Percentiles rank a stretch among this genome's conserved stretches.
These are phyloP conservation scores for Thelonectria blattea DNA, from an alignment of 2,329 filamentous ascomycete genomes.

Conservation along the genomic window DNA sequence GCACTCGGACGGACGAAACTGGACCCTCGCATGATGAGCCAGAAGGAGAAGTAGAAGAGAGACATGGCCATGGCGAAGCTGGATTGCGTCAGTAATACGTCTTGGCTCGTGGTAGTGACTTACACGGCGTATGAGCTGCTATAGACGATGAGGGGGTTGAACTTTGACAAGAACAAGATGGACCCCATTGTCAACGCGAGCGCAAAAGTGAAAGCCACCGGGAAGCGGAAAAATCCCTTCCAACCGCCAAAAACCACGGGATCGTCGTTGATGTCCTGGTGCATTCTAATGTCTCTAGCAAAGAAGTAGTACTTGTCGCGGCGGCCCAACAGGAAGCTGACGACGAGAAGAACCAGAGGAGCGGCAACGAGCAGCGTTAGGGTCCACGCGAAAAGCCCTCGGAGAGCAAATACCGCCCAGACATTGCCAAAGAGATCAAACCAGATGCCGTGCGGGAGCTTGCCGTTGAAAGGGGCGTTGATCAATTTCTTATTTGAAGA, in stretches of 20 bases:
- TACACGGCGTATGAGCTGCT: conserved; percentile 82
- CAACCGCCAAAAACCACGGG: conserved; percentile 73
- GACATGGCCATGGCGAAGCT: conserved; percentile 85
- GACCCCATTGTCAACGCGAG: conserved; percentile 72
- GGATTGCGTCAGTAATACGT: conserved; percentile 25
- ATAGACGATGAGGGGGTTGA: conserved; percentile 92
- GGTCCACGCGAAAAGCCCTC: conserved; percentile 87
- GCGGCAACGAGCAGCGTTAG: conserved; percentile 81
- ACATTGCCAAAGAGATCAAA: conserved; percentile 86
- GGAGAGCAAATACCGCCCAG: conserved; percentile 80
- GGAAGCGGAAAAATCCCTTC: conserved; percentile 84
- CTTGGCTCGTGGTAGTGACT: conserved; percentile 33
- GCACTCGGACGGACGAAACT: conserved; percentile 84
- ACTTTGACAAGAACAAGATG: conserved; percentile 76
- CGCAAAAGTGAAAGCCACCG: conserved; percentile 73
- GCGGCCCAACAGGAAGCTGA: conserved; percentile 72
- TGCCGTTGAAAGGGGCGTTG: conserved; percentile 68
- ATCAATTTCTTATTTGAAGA: conserved; percentile 51
- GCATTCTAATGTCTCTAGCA: conserved; percentile 62
- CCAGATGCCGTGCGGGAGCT: conserved; percentile 78
- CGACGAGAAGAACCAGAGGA: conserved; percentile 72
- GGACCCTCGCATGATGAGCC: conserved; percentile 81
- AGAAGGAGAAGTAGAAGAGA: conserved; percentile 79
- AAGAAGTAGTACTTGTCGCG: conserved; percentile 91
- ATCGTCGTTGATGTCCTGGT: conserved; percentile 64